Evolutionary conservation across 2,329 filamentous ascomycete species (phyloP), one percentile per base, ranked within the genome.

Genomic region (Atkinsonella texensis): DNA sequence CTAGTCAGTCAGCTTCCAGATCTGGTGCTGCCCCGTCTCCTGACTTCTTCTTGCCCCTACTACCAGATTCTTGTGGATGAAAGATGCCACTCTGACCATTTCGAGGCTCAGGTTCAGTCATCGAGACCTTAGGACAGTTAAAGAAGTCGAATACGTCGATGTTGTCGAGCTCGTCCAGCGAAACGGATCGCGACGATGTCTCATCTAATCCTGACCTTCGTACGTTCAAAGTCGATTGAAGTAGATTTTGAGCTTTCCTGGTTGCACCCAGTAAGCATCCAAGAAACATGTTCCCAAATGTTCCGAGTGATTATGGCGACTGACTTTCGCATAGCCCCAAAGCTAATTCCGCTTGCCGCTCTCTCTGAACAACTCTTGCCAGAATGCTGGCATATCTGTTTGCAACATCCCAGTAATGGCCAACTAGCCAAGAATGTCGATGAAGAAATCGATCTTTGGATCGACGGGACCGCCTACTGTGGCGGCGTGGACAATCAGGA

Each of bases 111-210:
- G 47, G 32, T 4, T 47, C 54, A 13, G 59, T 52, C 32, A 62
- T 59, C 1, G 60, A 51, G 1, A 67, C 52, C 17, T 67, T 68
- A 12, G 70, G 70, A 42, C 68, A 70, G 23, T 72, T 71, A 58
- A 73, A 73, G 52, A 73, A 73, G 55, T 72, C 70, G 44, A 73
- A 73, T 3, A 73, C 63, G 28, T 73, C 70, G 18, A 73, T 70
- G 44, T 66, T 68, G 53, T 73, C 70, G 2, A 73, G 60, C 52
- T 73, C 70, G 54, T 60, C 65, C 4, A 69, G 60, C 0, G 70
- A 67, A 4, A 67, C 66, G 2, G 63, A 57, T 42, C 69, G 68
- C 0, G 68, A 68, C 15, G 68, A 67, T 4, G 66, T 69, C 3
- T 63, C 64, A 28, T 72, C 68, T 0, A 70, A 38, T 3, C 66